phyloP scores from a whole-genome alignment of 148 eudicot genomes.

The Cornus florida region DNA sequence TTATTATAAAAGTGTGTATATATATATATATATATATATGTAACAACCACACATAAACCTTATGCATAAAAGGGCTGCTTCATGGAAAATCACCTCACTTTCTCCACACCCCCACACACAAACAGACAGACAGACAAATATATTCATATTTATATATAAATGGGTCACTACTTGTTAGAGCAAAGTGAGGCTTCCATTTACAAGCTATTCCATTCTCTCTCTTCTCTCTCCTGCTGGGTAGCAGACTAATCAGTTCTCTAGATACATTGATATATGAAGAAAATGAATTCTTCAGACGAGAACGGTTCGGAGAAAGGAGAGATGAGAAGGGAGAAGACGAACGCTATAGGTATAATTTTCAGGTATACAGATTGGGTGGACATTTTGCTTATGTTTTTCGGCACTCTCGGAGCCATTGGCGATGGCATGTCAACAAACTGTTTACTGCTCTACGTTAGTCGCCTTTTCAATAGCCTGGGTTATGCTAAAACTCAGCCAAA shows the following conservation, averaged over 20 bases:
- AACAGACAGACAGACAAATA: no score
- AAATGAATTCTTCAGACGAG: slow-evolving; percentile 25
- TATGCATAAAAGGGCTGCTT: no score
- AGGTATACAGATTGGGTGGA: slow-evolving; percentile 69
- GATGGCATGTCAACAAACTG: slow-evolving; percentile 96
- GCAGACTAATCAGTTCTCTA: not conserved
- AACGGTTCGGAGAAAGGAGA: slow-evolving; percentile 9
- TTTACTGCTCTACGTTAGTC: slow-evolving; percentile 67
- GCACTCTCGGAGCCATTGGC: slow-evolving; percentile 85
- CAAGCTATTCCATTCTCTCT: not conserved
- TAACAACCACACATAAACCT: no score
- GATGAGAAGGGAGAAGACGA: slow-evolving; percentile 18
- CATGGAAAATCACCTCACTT: no score
- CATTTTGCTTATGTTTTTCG: slow-evolving; percentile 59
- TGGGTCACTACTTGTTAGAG: no score
- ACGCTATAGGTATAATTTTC: slow-evolving; percentile 45
- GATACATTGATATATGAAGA: not conserved
- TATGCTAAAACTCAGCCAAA: slow-evolving; percentile 41
- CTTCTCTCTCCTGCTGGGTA: not conserved
- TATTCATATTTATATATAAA: no score
- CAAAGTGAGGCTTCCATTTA: no score
- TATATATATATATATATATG: no score
- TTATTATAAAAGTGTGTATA: not conserved
- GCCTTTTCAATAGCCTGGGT: slow-evolving; percentile 74
- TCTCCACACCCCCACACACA: no score